Conservation (phyloP, 2,329 filamentous ascomycete genomes). For the Didymella arachidicola region DNA sequence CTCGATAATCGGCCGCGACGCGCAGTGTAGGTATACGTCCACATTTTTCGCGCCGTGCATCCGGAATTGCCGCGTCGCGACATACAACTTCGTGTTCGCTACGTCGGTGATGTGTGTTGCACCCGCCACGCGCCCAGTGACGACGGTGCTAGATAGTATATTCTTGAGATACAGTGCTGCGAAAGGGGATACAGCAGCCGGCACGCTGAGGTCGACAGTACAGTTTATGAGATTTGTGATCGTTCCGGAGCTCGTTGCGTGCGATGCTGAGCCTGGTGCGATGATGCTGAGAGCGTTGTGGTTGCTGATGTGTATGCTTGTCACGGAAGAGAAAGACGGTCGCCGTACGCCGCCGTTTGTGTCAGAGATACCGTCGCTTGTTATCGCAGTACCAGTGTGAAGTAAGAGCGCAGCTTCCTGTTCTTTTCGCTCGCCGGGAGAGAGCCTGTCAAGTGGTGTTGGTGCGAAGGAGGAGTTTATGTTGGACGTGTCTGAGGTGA, state of each 20-base stretch:
- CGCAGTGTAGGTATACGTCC: constrained; percentile 82
- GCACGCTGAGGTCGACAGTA: constrained; percentile 80
- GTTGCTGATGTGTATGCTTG: constrained; percentile 69
- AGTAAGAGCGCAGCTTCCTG: constrained; percentile 23
- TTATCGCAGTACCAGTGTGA: background rate
- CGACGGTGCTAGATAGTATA: constrained; percentile 73
- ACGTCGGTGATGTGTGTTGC: constrained; percentile 84
- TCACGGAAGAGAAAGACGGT: constrained; percentile 65
- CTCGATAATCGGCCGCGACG: constrained; percentile 91
- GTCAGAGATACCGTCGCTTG: constrained; percentile 8
- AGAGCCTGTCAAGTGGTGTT: constrained; percentile 49
- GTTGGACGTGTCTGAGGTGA: constrained; percentile 49
- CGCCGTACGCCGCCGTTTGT: constrained; percentile 47
- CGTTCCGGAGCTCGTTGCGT: constrained; percentile 76
- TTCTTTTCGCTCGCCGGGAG: constrained; percentile 45
- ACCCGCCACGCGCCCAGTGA: constrained; percentile 80
- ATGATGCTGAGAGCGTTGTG: constrained; percentile 77
- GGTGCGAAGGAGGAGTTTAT: constrained; percentile 54
- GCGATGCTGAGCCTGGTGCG: constrained; percentile 73
- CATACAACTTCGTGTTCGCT: constrained; percentile 75
- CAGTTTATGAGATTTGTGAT: constrained; percentile 74
- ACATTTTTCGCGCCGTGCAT: constrained; percentile 88
- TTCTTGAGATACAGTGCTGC: constrained; percentile 74
- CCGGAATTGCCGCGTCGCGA: constrained; percentile 79
- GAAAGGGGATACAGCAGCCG: constrained; percentile 64